phyloP scores from a whole-genome alignment of 1,139 yeast genomes.

The Taiozyma sp. region DNA sequence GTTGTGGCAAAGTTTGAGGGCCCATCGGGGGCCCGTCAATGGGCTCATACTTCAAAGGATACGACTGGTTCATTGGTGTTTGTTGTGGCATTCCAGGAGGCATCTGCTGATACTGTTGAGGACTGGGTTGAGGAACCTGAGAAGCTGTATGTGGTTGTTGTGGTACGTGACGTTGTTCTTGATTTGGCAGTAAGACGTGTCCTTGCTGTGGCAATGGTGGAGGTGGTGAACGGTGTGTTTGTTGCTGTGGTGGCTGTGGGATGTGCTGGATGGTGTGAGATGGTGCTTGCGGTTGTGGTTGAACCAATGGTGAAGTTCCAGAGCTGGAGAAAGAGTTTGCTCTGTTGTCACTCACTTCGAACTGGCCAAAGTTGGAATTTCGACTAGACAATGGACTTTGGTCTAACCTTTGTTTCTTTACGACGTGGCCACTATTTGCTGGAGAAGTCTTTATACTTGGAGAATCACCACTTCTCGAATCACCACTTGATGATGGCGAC shows the following conservation, averaged over 20 bases:
- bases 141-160: conserved; percentile 2
- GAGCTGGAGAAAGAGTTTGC: not conserved
- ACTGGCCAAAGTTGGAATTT: conserved; percentile 1
- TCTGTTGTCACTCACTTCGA: conserved; percentile 1
- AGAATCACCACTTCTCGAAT: not conserved
- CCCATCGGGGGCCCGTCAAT: not conserved
- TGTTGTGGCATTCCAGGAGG: not conserved
- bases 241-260: not conserved
- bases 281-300: conserved; percentile 4
- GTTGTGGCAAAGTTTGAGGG: not conserved
- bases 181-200: not conserved
- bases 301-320: not conserved
- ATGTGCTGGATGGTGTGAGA: not conserved
- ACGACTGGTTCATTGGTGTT: not conserved
- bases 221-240: conserved; percentile 1
- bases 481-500: conserved; percentile 1
- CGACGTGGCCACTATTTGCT: not conserved
- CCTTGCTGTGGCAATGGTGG: not conserved
- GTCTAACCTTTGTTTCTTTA: not conserved
- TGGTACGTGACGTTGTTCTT: not conserved
- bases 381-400: not conserved
- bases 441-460: conserved; percentile 1
- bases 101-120: not conserved
- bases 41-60: not conserved
- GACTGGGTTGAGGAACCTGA: not conserved